These are phyloP conservation scores for Sporothrix variecibatus DNA, from an alignment of 2,329 filamentous ascomycete species.

Conservation along the genomic window DNA sequence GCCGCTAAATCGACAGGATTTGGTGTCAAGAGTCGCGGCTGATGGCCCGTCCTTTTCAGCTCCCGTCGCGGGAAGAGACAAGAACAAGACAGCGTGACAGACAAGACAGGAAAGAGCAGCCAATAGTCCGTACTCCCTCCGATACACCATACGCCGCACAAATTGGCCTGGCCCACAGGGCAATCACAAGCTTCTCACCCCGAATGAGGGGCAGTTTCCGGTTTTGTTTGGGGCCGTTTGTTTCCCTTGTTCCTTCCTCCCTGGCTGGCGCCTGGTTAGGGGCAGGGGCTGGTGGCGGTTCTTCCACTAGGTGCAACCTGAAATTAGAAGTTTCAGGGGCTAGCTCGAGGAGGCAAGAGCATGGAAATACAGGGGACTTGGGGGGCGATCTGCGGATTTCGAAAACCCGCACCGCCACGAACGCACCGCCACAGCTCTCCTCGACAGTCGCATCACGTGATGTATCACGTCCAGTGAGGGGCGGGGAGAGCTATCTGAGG, in stretches of 20 bases:
- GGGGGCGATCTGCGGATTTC: background rate
- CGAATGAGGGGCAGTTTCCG: background rate
- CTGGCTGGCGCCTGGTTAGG: background rate
- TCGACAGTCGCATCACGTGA: background rate
- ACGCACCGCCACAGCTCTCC: background rate
- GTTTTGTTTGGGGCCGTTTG: background rate
- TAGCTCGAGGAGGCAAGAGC: background rate
- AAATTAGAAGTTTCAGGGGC: constrained; percentile 13
- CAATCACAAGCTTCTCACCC: constrained; percentile 8
- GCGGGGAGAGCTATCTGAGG: background rate
- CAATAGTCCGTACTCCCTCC: background rate
- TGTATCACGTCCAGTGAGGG: background rate
- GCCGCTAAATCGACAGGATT: background rate
- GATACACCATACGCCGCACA: too few relatives aligned
- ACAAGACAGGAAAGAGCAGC: background rate
- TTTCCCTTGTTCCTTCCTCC: background rate
- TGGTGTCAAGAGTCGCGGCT: background rate
- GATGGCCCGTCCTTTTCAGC: background rate
- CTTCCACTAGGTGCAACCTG: background rate
- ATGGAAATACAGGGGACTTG: too few relatives aligned
- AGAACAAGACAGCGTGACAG: background rate
- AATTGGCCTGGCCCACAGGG: too few relatives aligned
- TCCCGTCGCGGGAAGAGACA: background rate
- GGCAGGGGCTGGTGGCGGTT: background rate
- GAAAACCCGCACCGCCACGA: background rate